These are phyloP conservation scores for Nyssa sinensis DNA, from an alignment of 148 eudicot species.

Conservation along the genomic window DNA sequence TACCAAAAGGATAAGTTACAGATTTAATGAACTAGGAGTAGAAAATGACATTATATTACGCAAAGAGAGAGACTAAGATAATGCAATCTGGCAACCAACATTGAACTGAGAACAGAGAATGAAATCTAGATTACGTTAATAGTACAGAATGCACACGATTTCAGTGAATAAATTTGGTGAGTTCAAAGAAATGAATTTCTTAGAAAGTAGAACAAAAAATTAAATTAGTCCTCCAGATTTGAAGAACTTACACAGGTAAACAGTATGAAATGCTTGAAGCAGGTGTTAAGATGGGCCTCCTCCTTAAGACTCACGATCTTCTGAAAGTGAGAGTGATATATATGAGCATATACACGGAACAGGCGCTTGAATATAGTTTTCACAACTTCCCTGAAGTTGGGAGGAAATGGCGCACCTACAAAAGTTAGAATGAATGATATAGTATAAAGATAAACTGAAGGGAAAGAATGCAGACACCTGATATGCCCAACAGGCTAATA, in stretches of 20 bases:
- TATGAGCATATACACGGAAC: constrained; percentile 98
- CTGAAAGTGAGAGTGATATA: constrained; percentile 97
- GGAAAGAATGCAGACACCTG: neutral
- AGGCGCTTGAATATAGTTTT: constrained; percentile 92
- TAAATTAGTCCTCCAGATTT: neutral
- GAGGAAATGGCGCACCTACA: constrained; percentile 93
- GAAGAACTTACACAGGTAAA: constrained; percentile 80
- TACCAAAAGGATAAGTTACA: neutral
- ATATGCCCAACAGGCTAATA: neutral
- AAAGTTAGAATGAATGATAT: constrained; percentile 5
- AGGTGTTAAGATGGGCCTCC: constrained; percentile 96
- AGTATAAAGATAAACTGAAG: neutral
- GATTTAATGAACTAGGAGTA: neutral
- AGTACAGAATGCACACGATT: neutral
- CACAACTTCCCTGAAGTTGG: constrained; percentile 91
- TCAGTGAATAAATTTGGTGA: neutral
- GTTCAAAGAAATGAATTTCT: neutral
- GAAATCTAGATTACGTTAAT: neutral
- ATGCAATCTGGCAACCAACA: neutral
- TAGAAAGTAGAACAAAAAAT: neutral
- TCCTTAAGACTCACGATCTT: constrained; percentile 97
- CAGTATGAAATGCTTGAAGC: constrained; percentile 96
- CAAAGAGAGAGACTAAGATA: no score
- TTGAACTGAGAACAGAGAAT: neutral
- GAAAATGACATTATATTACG: no score